A percentile compares a stretch with the other conserved stretches of the same genome.
phyloP scores from a whole-genome alignment of 805 yeast genomes.

The Schizosaccharomyces cryophilus region DNA sequence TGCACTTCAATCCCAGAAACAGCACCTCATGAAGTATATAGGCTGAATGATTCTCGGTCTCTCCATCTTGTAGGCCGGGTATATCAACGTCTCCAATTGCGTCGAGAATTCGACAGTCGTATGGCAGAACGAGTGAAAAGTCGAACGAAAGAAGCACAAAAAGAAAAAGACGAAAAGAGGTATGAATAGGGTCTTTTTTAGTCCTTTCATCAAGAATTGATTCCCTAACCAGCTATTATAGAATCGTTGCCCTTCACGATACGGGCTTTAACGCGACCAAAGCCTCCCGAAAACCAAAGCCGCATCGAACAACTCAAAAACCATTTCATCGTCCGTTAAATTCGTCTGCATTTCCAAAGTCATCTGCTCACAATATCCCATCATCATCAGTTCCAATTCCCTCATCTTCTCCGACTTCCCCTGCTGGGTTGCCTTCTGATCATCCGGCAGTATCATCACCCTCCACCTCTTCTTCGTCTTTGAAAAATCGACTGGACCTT shows the following conservation, averaged over 20 bases:
- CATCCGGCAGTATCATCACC: background rate
- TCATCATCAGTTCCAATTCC: background rate
- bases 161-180: background rate
- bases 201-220: background rate
- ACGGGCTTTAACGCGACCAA: background rate
- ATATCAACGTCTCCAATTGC: background rate
- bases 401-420: background rate
- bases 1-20: background rate
- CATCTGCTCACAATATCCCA: background rate
- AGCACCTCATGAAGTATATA: background rate
- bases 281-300: background rate
- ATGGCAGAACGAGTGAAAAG: background rate
- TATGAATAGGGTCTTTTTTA: background rate
- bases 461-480: background rate
- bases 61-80: background rate
- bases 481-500: background rate
- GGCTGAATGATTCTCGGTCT: background rate
- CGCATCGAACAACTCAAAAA: background rate
- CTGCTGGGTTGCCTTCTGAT: too few relatives aligned
- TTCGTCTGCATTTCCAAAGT: background rate
- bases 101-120: background rate
- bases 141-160: background rate
- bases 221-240: background rate
- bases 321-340: background rate
- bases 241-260: background rate